Evolutionary conservation across 192 early-diverging fungal species (phyloP).

Genomic region (Podila horticola): DNA sequence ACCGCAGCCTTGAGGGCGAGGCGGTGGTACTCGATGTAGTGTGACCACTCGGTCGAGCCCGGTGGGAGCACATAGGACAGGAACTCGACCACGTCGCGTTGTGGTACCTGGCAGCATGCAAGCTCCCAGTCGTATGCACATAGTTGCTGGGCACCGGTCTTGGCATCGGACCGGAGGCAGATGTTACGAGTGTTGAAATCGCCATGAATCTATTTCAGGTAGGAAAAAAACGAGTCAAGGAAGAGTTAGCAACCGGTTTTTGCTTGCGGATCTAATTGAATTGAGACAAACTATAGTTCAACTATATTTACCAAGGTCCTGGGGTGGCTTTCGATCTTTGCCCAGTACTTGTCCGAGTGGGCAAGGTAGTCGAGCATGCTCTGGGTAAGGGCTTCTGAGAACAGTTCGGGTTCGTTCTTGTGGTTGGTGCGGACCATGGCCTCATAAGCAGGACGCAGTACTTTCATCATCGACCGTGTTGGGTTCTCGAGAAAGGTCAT

Average conservation of each 20-base stretch:
- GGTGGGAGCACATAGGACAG: constrained; percentile 48
- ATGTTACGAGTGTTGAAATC: constrained; percentile 52
- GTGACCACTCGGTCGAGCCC: constrained; percentile 31
- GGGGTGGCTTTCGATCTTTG: constrained; percentile 23
- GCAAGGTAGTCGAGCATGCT: constrained; percentile 30
- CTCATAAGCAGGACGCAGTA: constrained; percentile 35
- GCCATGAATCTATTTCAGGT: constrained; percentile 26
- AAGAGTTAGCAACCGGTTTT: too few species aligned
- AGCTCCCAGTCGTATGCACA: constrained; percentile 51
- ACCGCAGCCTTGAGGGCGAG: constrained; percentile 30
- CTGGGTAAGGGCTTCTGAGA: constrained; percentile 21
- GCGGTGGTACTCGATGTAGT: constrained; percentile 51
- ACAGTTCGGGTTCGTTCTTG: constrained; percentile 26
- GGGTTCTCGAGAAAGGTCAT: constrained; percentile 50
- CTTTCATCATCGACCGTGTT: constrained; percentile 27
- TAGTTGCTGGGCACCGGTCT: constrained; percentile 19
- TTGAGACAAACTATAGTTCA: background rate
- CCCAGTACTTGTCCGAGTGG: constrained; percentile 43
- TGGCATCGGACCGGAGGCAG: constrained; percentile 28
- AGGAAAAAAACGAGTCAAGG: background rate
- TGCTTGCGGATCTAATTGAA: background rate
- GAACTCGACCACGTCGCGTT: constrained; percentile 49
- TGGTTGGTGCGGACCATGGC: constrained; percentile 34
- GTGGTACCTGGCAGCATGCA: constrained; percentile 45
- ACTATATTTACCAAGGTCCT: constrained; percentile 37